These are phyloP conservation scores for Paecilomyces fulvus DNA, from an alignment of 2,329 filamentous ascomycete species.

Conservation along the genomic window DNA sequence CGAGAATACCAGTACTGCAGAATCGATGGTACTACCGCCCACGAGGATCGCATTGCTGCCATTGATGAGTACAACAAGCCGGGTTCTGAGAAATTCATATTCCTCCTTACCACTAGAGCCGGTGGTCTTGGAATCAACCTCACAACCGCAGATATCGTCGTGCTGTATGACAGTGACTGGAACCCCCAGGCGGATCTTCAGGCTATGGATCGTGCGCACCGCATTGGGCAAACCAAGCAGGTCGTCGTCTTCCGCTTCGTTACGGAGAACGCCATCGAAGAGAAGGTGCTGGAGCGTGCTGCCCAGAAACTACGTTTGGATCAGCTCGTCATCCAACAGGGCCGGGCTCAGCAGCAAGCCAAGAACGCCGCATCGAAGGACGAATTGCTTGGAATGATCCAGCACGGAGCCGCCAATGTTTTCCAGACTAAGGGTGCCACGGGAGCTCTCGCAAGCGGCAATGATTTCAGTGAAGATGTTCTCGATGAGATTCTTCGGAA, in stretches of 20 bases:
- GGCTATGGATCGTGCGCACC: conserved; percentile 97
- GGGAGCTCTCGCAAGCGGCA: conserved; percentile 51
- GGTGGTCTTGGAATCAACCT: conserved; percentile 96
- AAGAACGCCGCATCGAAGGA: conserved; percentile 94
- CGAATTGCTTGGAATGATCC: conserved; percentile 94
- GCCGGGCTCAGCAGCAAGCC: conserved; percentile 78
- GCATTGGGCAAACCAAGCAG: conserved; percentile 97
- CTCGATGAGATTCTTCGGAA: conserved; percentile 81
- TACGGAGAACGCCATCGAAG: conserved; percentile 95
- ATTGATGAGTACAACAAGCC: conserved; percentile 99
- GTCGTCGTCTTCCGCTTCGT: conserved; percentile 95
- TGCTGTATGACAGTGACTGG: conserved; percentile 97
- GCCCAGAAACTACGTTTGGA: conserved; percentile 95
- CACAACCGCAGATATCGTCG: conserved; percentile 88
- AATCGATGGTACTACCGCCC: conserved; percentile 92
- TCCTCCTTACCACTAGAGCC: conserved; percentile 87
- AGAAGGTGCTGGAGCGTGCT: conserved; percentile 93
- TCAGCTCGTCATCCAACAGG: conserved; percentile 96
- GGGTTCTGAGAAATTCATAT: conserved; percentile 91
- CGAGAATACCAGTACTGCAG: conserved; percentile 91
- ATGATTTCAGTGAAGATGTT: conserved; percentile 71
- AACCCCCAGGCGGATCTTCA: conserved; percentile 97
- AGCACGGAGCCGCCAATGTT: conserved; percentile 93
- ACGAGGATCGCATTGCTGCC: conserved; percentile 93
- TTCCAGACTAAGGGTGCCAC: conserved; percentile 66